Evolutionary conservation across 345 rosid genomes (phyloP).

Genomic region (Lepidium didymum): DNA sequence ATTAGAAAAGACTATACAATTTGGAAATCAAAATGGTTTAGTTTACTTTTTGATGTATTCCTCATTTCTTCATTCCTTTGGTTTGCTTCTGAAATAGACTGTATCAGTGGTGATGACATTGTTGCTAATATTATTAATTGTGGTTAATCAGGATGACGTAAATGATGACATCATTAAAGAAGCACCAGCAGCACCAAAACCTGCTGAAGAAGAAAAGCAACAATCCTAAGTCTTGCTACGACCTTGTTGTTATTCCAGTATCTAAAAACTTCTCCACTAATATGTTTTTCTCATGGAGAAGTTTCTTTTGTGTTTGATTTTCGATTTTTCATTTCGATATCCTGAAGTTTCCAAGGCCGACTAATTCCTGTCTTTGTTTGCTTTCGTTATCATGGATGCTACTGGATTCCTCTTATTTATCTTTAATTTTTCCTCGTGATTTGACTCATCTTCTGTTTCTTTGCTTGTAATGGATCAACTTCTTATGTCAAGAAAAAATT

Average conservation of each 20-base stretch:
- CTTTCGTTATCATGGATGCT: slow-evolving; percentile 28
- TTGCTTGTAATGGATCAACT: slow-evolving; percentile 11
- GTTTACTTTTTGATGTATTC: not conserved
- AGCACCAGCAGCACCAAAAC: slow-evolving; percentile 60
- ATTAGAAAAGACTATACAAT: not conserved
- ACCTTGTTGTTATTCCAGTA: slow-evolving; percentile 5
- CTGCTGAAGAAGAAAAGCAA: slow-evolving; percentile 55
- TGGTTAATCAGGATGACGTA: slow-evolving; percentile 56
- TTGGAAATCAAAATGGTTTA: not conserved
- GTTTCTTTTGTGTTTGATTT: slow-evolving; percentile 34
- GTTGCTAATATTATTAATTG: not conserved
- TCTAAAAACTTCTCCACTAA: slow-evolving; percentile 43
- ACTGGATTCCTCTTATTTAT: slow-evolving; percentile 1
- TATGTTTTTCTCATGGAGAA: slow-evolving; percentile 59
- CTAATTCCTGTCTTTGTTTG: slow-evolving; percentile 41
- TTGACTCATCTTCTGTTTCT: not conserved
- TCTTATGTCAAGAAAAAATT: not conserved
- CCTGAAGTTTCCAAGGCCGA: slow-evolving; percentile 23
- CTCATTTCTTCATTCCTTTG: not conserved
- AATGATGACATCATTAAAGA: slow-evolving; percentile 77
- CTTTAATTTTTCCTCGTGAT: not conserved
- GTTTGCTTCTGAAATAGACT: not conserved
- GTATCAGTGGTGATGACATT: not conserved
- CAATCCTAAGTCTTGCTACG: slow-evolving; percentile 29
- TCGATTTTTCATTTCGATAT: slow-evolving; percentile 19